phyloP scores from a whole-genome alignment of 495 filamentous ascomycete species.

The Talaromyces trachyspermus region DNA sequence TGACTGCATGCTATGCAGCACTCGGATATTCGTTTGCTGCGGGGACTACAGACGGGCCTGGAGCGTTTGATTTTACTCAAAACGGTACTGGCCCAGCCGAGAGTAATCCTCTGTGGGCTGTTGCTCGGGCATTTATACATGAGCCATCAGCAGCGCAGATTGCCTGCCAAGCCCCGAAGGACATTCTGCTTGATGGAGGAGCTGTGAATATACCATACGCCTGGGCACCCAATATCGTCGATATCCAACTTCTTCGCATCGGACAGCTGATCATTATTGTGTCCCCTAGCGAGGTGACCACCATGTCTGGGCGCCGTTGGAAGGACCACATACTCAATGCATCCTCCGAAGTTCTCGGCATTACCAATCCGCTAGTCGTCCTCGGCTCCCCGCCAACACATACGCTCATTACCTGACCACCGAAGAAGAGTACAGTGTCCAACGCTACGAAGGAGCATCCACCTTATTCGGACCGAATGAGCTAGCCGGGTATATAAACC shows the following conservation, averaged over 20 bases:
- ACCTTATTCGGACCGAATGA: constrained; percentile 94
- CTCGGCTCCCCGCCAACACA: constrained; percentile 87
- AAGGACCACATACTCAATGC: constrained; percentile 65
- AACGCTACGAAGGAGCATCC: constrained; percentile 92
- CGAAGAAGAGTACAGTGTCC: constrained; percentile 81
- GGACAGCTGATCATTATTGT: constrained; percentile 86
- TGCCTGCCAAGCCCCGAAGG: constrained; percentile 75
- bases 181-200: constrained; percentile 85
- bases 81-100: constrained; percentile 68
- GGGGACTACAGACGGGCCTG: constrained; percentile 89
- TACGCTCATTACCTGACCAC: constrained; percentile 97
- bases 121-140: constrained; percentile 67
- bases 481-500: constrained; percentile 81
- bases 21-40: constrained; percentile 91
- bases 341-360: constrained; percentile 36
- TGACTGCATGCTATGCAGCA: constrained; percentile 81
- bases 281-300: constrained; percentile 84
- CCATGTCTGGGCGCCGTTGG: constrained; percentile 93
- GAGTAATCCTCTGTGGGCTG: constrained; percentile 69
- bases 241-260: constrained; percentile 81
- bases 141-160: constrained; percentile 63
- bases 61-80: constrained; percentile 91
- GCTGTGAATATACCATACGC: constrained; percentile 71
- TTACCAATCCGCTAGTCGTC: constrained; percentile 62
- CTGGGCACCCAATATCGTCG: constrained; percentile 91